phyloP scores from a whole-genome alignment of 2,329 filamentous ascomycete genomes.

The Sphaerostilbella broomeana region DNA sequence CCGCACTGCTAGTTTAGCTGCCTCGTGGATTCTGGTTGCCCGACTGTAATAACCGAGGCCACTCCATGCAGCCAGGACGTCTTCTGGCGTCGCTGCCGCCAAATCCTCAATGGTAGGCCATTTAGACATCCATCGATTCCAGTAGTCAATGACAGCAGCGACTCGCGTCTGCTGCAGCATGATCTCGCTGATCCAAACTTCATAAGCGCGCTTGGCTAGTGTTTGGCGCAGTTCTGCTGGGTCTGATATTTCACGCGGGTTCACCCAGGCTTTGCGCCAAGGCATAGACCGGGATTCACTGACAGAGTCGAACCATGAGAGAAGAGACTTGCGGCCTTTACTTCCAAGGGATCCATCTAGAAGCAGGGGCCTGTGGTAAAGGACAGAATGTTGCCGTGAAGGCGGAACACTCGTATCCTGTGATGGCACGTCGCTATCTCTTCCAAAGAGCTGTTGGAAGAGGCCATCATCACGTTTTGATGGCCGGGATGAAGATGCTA shows the following conservation, averaged over 20 bases:
- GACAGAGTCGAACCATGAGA: slow-evolving; percentile 46
- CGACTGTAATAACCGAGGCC: slow-evolving; percentile 59
- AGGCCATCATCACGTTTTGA: not conserved
- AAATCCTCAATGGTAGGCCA: slow-evolving; percentile 55
- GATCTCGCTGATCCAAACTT: slow-evolving; percentile 61
- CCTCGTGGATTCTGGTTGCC: slow-evolving; percentile 54
- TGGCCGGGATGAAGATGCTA: slow-evolving; percentile 2
- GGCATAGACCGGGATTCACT: slow-evolving; percentile 47
- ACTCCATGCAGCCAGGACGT: slow-evolving; percentile 53
- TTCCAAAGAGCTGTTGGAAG: slow-evolving; percentile 10
- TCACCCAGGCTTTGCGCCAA: slow-evolving; percentile 53
- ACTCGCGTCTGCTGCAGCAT: slow-evolving; percentile 64
- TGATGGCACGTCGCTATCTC: slow-evolving; percentile 1
- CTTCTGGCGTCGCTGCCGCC: slow-evolving; percentile 45
- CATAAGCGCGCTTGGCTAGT: slow-evolving; percentile 52
- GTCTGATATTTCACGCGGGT: slow-evolving; percentile 29
- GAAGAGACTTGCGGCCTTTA: slow-evolving; percentile 31
- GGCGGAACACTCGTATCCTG: slow-evolving; percentile 14
- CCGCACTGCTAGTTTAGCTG: slow-evolving; percentile 43
- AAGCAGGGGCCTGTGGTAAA: slow-evolving; percentile 46
- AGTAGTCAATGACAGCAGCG: slow-evolving; percentile 55
- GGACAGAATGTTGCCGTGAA: slow-evolving; percentile 14
- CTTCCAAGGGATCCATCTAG: slow-evolving; percentile 32
- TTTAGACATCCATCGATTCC: slow-evolving; percentile 53
- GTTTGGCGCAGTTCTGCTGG: slow-evolving; percentile 31